These are phyloP conservation scores for Wickerhamiella nectarea DNA, from an alignment of 805 yeast genomes.

Conservation along the genomic window DNA sequence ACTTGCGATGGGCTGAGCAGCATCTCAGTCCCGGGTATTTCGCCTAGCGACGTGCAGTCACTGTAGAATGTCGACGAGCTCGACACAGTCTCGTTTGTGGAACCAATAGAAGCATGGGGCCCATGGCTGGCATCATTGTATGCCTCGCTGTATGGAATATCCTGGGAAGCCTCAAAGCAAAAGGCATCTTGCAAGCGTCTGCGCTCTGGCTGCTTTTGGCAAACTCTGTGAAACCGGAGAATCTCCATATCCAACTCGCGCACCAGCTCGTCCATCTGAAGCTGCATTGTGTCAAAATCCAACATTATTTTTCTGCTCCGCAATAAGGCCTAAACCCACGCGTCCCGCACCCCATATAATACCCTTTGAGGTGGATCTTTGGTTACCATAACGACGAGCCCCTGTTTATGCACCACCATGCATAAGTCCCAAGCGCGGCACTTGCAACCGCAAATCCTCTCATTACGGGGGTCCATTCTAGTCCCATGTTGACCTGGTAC, in stretches of 20 bases:
- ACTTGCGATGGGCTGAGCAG: not conserved
- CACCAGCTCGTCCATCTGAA: slow-evolving; percentile 3
- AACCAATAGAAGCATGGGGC: no score
- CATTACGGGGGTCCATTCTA: no score
- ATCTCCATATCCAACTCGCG: slow-evolving; percentile 2
- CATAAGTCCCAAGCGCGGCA: not conserved
- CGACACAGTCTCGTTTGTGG: not conserved
- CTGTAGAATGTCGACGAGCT: not conserved
- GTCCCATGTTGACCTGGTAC: no score
- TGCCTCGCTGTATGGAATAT: not conserved
- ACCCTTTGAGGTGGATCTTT: not conserved
- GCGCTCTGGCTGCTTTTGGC: not conserved
- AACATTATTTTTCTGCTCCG: not conserved
- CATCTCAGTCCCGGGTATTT: not conserved
- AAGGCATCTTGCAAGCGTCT: not conserved
- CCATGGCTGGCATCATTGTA: not conserved
- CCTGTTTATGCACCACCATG: not conserved
- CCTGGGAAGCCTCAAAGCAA: not conserved
- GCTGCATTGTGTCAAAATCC: not conserved
- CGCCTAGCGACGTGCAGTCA: not conserved
- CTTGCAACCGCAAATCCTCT: not conserved
- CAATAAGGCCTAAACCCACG: not conserved
- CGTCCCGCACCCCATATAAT: not conserved
- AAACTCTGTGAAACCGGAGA: not conserved
- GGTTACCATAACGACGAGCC: not conserved